Conservation (phyloP, 2,329 filamentous ascomycete species). For the Blastomyces gilchristii region DNA sequence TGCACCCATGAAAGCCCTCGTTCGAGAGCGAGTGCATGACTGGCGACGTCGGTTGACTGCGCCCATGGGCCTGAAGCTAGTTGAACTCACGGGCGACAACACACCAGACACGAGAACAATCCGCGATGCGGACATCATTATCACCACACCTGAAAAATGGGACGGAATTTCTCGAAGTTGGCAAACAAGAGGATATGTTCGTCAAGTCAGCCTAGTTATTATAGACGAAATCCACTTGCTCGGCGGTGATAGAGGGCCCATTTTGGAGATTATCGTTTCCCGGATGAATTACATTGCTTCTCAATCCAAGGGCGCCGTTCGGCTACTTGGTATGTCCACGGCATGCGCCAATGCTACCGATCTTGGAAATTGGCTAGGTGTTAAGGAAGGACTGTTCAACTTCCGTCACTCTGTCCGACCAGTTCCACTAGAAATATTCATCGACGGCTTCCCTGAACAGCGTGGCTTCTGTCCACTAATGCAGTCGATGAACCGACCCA, state of each 20-base stretch:
- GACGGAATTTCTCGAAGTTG: constrained; percentile 98
- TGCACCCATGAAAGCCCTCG: constrained; percentile 96
- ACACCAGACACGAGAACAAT: constrained; percentile 95
- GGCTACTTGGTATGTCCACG: constrained; percentile 96
- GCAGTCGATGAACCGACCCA: constrained; percentile 98
- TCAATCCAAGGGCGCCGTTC: constrained; percentile 78
- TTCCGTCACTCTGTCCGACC: constrained; percentile 95
- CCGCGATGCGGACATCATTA: constrained; percentile 90
- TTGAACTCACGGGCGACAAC: constrained; percentile 95
- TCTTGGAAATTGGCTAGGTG: constrained; percentile 90
- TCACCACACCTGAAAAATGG: constrained; percentile 99
- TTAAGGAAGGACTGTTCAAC: constrained; percentile 92
- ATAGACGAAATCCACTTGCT: constrained; percentile 97
- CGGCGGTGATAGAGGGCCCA: constrained; percentile 92
- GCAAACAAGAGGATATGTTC: constrained; percentile 94
- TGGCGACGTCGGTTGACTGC: constrained; percentile 74
- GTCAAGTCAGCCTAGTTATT: constrained; percentile 89
- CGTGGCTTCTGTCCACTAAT: constrained; percentile 93
- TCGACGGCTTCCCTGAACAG: constrained; percentile 92
- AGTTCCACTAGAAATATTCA: constrained; percentile 90
- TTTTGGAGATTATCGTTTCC: constrained; percentile 88
- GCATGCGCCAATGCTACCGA: constrained; percentile 94
- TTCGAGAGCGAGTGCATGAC: constrained; percentile 90
- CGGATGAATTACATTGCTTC: constrained; percentile 98
- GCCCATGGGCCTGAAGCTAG: constrained; percentile 78